Evolutionary conservation across 768 basidiomycete genomes (phyloP).

Genomic region (Tylopilus sp.): DNA sequence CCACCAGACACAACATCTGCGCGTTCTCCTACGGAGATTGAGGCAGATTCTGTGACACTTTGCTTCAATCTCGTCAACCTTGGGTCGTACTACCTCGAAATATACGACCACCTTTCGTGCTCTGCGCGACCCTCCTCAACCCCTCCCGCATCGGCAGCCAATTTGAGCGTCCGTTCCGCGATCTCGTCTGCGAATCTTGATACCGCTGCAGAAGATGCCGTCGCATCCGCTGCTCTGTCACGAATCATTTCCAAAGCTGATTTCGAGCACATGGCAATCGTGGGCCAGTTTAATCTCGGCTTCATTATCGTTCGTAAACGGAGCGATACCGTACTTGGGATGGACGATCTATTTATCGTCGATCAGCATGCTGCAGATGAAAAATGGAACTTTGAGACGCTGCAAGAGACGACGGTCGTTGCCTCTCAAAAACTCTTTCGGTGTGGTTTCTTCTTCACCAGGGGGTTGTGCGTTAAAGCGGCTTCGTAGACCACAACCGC

Average conservation of each 20-base stretch:
- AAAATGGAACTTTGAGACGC: conserved; percentile 95
- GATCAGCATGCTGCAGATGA: conserved; percentile 98
- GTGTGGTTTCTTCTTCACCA: conserved; percentile 39
- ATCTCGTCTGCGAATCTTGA: conserved; percentile 29
- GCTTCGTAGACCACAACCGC: conserved; percentile 57
- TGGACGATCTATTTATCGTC: conserved; percentile 93
- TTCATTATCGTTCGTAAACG: conserved; percentile 84
- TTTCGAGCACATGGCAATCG: conserved; percentile 76
- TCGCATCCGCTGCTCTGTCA: conserved; percentile 65
- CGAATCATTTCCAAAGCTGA: conserved; percentile 86
- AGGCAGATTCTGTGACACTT: conserved; percentile 14
- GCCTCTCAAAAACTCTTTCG: conserved; percentile 80
- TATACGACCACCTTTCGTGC: conserved; percentile 6
- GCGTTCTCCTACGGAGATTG: background rate
- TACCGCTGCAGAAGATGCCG: conserved; percentile 47
- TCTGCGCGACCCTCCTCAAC: background rate
- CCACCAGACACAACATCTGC: background rate
- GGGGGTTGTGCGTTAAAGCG: background rate
- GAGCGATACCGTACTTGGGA: conserved; percentile 21
- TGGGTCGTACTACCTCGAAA: conserved; percentile 20
- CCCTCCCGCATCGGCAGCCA: background rate
- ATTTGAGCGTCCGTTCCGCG: conserved; percentile 20
- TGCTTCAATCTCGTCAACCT: conserved; percentile 20
- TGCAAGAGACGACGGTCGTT: conserved; percentile 88
- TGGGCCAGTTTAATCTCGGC: conserved; percentile 95